A percentile compares a stretch with the other conserved stretches of the same genome.
Evolutionary conservation across 1,284 basidiomycete species (phyloP).

Genomic region (Xanthoconium separans): DNA sequence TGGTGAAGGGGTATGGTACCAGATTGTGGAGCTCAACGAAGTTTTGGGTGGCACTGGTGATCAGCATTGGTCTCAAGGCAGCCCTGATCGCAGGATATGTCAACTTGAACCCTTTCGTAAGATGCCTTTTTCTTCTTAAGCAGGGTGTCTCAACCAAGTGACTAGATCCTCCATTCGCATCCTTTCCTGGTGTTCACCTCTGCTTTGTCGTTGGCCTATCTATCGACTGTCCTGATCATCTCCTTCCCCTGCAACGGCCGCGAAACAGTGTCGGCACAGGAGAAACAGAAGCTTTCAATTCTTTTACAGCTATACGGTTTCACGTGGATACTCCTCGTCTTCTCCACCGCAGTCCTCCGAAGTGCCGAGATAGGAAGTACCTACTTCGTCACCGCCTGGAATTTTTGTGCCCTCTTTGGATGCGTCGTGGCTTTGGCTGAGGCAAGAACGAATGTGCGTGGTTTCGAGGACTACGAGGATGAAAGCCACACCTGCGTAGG

Average conservation of each 20-base stretch:
- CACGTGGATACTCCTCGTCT: conserved; percentile 56
- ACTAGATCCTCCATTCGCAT: conserved; percentile 61
- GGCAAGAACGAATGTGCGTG: conserved; percentile 25
- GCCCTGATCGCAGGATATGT: conserved; percentile 50
- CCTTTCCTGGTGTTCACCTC: conserved; percentile 53
- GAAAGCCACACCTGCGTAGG: conserved; percentile 11
- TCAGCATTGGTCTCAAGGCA: conserved; percentile 46
- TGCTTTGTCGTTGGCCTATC: conserved; percentile 48
- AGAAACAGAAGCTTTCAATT: conserved; percentile 43
- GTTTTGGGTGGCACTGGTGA: conserved; percentile 57
- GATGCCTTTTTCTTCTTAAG: conserved; percentile 24
- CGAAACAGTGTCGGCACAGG: conserved; percentile 20
- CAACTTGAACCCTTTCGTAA: conserved; percentile 62
- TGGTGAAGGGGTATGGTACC: conserved; percentile 23
- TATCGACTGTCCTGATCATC: conserved; percentile 32
- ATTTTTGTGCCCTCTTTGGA: conserved; percentile 49
- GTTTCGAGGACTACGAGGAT: conserved; percentile 16
- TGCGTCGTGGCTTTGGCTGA: conserved; percentile 46
- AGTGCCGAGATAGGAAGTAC: conserved; percentile 48
- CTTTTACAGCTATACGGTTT: conserved; percentile 52
- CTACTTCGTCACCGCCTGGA: conserved; percentile 60
- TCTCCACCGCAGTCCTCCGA: conserved; percentile 45
- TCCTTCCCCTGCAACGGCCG: conserved; percentile 23
- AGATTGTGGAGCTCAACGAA: conserved; percentile 46
- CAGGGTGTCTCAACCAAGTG: conserved; percentile 3